These are phyloP conservation scores for Erigeron philadelphicus DNA, from an alignment of 140 eudicot species.

Conservation along the genomic window DNA sequence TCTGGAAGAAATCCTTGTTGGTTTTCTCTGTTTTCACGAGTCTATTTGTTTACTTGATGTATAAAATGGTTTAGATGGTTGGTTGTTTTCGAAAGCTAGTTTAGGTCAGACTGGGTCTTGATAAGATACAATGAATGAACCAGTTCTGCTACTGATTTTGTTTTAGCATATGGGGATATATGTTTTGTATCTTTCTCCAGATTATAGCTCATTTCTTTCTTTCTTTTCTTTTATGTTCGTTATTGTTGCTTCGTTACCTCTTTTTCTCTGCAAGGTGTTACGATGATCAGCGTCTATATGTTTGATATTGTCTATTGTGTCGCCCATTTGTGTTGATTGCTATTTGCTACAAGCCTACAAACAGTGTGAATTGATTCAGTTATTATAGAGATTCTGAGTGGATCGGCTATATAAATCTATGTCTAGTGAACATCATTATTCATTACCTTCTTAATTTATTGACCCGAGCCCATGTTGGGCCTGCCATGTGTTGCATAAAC, in stretches of 20 bases:
- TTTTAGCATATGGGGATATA: conserved; percentile 19
- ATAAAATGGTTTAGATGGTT: conserved; percentile 29
- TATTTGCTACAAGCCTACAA: too few relatives aligned
- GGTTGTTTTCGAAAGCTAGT: conserved; percentile 21
- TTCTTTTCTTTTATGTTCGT: not conserved
- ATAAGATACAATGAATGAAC: conserved; percentile 17
- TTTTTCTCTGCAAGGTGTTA: not conserved
- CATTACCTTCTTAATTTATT: too few relatives aligned
- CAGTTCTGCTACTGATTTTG: conserved; percentile 23
- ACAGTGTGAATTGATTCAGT: too few relatives aligned
- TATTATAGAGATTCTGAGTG: too few relatives aligned
- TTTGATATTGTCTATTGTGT: not conserved
- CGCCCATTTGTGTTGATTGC: too few relatives aligned
- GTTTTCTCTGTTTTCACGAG: conserved; percentile 19
- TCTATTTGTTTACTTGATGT: conserved; percentile 25
- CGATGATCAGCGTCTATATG: not conserved
- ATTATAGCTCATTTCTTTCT: conserved; percentile 2
- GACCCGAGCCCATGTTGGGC: too few relatives aligned
- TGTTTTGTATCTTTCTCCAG: conserved; percentile 19
- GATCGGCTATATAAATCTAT: too few relatives aligned
- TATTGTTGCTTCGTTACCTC: not conserved
- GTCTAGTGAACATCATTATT: too few relatives aligned
- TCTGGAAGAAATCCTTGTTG: not conserved
- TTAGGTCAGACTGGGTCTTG: conserved; percentile 22
- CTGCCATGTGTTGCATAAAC: too few relatives aligned